Evolutionary conservation across 2,329 filamentous ascomycete species (phyloP), one percentile per base, ranked within the genome.

Genomic region (Phaeosphaeria sp.): DNA sequence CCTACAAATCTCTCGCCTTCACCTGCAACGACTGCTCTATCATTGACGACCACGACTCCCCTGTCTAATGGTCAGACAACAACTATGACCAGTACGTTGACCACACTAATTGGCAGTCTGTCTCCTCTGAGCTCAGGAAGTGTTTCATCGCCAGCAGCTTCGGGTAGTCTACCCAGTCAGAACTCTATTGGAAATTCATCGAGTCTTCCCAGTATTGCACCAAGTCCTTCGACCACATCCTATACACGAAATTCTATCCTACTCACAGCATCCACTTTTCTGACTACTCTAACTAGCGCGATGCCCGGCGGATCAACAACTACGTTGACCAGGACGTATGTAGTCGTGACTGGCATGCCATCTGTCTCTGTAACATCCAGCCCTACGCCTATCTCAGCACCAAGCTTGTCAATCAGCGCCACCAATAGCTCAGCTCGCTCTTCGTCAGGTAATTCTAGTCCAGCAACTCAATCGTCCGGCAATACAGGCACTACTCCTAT

Each of bases 241-340:
- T 15, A 17, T 5, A 39, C 7, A 15, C 15, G 15, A 7, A 22
- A 18, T 33, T 20, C 39, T 36, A 10, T 6, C 11, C 6, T 25
- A 13, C 20, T 50, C 3, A 23, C 21, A 1, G 54, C 46, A 7
- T 54, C 58, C 13, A 57, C 33, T 5, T 6, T 55, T 2, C 17
- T 56, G 1, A 44, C 25, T 4, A 58, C 55, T 0, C 20, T 44
- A 18, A 60, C 49, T 9, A 62, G 49, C 21, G 57, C 33, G 18
- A 9, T 52, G 21, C 22, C 20, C 2, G 53, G 20, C 21, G 54
- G 54, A 11, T 50, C 13, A 23, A 33, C 25, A 15, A 46, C 50
- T 0, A 46, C 47, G 7, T 22, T 15, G 1, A 17, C 30, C 2
- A 21, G 33, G 1, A 50, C 50, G 23, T 30, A 30, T 13, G 5